Evolutionary conservation across 176 grass and related monocot species (phyloP).

Genomic region (Saccharum officinarum): DNA sequence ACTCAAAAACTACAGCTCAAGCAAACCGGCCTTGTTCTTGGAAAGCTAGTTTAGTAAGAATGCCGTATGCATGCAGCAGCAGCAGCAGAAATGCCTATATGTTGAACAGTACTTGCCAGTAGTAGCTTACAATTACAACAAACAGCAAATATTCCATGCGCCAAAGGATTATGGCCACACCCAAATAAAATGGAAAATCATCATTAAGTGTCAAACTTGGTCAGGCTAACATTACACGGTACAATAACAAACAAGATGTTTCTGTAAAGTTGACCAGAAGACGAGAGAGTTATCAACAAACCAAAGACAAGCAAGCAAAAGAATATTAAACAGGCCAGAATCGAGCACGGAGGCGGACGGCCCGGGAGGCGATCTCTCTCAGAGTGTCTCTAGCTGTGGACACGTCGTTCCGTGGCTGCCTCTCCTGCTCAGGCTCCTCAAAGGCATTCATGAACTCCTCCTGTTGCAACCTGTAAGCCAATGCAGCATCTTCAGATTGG

Average conservation of each 20-base stretch:
- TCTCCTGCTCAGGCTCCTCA: constrained; percentile 31
- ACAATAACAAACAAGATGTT: not conserved
- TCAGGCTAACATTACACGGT: not conserved
- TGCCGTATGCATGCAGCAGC: too few species aligned
- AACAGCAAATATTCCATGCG: too few species aligned
- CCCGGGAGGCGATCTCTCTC: constrained; percentile 69
- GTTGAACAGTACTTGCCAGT: too few species aligned
- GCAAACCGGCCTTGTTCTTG: too few species aligned
- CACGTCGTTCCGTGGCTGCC: constrained; percentile 36
- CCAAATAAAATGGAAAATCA: too few species aligned
- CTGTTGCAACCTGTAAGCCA: constrained; percentile 81
- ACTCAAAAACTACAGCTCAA: too few species aligned
- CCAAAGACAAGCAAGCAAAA: constrained; percentile 8
- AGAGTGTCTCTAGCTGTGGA: constrained; percentile 58
- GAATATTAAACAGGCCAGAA: constrained; percentile 45
- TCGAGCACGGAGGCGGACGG: constrained; percentile 46
- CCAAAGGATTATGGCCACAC: too few species aligned
- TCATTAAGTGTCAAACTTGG: not conserved
- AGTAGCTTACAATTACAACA: too few species aligned
- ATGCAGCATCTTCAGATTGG: constrained; percentile 66
- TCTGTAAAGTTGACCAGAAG: not conserved
- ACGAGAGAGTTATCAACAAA: not conserved
- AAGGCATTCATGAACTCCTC: constrained; percentile 84
- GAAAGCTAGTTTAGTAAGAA: too few species aligned
- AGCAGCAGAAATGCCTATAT: too few species aligned